A percentile compares a stretch with the other conserved stretches of the same genome.
Evolutionary conservation across 1,139 yeast species (phyloP).

Genomic region (Yamadazyma kanchanaburiensis): DNA sequence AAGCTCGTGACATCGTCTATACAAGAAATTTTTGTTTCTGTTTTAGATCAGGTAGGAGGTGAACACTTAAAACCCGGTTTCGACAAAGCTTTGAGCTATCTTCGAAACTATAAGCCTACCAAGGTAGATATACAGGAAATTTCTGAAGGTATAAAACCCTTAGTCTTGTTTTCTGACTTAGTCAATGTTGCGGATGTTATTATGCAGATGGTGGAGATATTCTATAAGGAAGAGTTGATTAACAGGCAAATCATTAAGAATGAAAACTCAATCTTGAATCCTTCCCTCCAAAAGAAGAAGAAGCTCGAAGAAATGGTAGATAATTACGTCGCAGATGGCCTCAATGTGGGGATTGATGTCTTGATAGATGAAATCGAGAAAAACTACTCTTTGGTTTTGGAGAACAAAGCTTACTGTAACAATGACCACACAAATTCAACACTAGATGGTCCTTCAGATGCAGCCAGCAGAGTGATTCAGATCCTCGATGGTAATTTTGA

Average conservation of each 20-base stretch:
- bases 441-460: slow-evolving; percentile 58
- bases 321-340: slow-evolving; percentile 87
- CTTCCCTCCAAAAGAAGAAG: slow-evolving; percentile 77
- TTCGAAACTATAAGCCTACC: slow-evolving; percentile 66
- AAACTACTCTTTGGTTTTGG: slow-evolving; percentile 18
- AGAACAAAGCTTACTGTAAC: slow-evolving; percentile 9
- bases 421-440: not conserved
- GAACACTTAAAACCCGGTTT: slow-evolving; percentile 81
- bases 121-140: slow-evolving; percentile 9
- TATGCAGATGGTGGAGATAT: slow-evolving; percentile 88
- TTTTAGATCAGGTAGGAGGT: slow-evolving; percentile 62
- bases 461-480: slow-evolving; percentile 61
- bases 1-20: slow-evolving; percentile 31
- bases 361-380: slow-evolving; percentile 69
- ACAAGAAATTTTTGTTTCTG: slow-evolving; percentile 63
- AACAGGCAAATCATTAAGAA: slow-evolving; percentile 58
- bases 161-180: slow-evolving; percentile 81
- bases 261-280: slow-evolving; percentile 73
- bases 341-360: slow-evolving; percentile 86
- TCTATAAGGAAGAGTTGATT: slow-evolving; percentile 82
- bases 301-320: slow-evolving; percentile 79
- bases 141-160: slow-evolving; percentile 63
- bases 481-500: slow-evolving; percentile 72
- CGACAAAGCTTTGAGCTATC: slow-evolving; percentile 67
- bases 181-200: slow-evolving; percentile 91